phyloP scores from a whole-genome alignment of 2,329 filamentous ascomycete species.

The Pseudogymnoascus sp. region DNA sequence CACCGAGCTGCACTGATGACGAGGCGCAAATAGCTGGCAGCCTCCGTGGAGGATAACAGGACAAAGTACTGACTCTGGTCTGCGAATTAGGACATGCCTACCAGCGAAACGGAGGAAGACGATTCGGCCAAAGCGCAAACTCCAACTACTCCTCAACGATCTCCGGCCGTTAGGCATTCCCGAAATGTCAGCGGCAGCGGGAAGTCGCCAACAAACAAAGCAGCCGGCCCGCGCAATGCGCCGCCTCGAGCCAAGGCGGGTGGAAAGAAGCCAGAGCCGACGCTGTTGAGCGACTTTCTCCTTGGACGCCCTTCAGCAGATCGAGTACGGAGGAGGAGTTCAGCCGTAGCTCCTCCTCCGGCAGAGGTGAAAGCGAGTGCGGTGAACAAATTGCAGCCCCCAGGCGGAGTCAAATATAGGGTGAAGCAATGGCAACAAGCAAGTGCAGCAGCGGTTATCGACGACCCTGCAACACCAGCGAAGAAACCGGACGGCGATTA shows the following conservation, averaged over 20 bases:
- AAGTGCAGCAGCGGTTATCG: constrained; percentile 57
- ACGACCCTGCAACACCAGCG: constrained; percentile 39
- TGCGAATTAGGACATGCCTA: constrained; percentile 9
- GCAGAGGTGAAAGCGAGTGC: constrained; percentile 42
- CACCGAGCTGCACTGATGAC: not conserved
- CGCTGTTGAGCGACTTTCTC: constrained; percentile 49
- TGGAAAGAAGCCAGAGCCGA: constrained; percentile 33
- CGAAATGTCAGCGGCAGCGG: constrained; percentile 17
- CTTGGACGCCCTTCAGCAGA: constrained; percentile 48
- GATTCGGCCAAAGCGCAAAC: constrained; percentile 11
- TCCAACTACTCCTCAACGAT: constrained; percentile 14
- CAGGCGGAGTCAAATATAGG: constrained; percentile 64
- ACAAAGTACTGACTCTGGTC: not conserved
- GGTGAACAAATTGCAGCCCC: constrained; percentile 52
- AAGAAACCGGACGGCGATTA: constrained; percentile 44
- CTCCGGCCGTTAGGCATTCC: constrained; percentile 16
- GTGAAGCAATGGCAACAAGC: constrained; percentile 80
- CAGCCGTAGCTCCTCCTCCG: constrained; percentile 45
- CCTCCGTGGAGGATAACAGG: not conserved
- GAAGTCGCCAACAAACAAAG: constrained; percentile 17
- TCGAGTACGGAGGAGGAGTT: constrained; percentile 48
- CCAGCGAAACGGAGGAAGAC: constrained; percentile 7
- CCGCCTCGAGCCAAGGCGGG: constrained; percentile 20
- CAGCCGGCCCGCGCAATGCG: constrained; percentile 20
- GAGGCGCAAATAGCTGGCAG: not conserved